A percentile compares a stretch with the other conserved stretches of the same genome.
phyloP scores from a whole-genome alignment of 176 grass and related monocot species.

The Rhynchospora tenuis region DNA sequence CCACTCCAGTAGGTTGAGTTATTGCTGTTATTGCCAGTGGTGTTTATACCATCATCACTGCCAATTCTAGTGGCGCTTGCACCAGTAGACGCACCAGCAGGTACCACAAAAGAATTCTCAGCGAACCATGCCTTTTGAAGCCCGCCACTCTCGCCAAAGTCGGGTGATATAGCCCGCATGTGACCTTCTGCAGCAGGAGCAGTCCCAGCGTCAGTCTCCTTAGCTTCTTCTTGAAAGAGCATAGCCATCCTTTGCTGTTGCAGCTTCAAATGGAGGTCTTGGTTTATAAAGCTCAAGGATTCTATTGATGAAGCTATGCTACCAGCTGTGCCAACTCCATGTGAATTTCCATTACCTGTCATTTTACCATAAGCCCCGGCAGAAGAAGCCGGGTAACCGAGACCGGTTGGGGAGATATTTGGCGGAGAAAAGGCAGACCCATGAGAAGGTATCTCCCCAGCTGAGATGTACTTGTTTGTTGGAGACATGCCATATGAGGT shows the following conservation, averaged over 20 bases:
- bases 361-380: neutral
- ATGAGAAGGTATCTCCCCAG: conserved; percentile 37
- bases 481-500: neutral
- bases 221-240: conserved; percentile 42
- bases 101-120: conserved; percentile 15
- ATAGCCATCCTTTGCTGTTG: conserved; percentile 81
- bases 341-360: conserved; percentile 4
- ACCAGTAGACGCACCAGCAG: neutral
- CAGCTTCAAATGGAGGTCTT: conserved; percentile 92
- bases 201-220: neutral
- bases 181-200: conserved; percentile 8
- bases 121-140: conserved; percentile 20
- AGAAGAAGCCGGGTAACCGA: neutral
- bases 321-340: conserved; percentile 23
- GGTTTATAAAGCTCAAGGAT: conserved; percentile 96
- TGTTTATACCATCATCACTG: conserved; percentile 9
- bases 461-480: conserved; percentile 50
- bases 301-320: conserved; percentile 85
- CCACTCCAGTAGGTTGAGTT: conserved; percentile 25
- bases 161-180: neutral
- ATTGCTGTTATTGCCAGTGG: conserved; percentile 8
- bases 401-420: neutral
- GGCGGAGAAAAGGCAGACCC: conserved; percentile 16
- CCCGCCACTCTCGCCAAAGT: neutral
- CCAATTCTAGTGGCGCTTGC: neutral